Conservation (phyloP, 1,284 basidiomycete species). For the Exobasidium rhododendri region DNA sequence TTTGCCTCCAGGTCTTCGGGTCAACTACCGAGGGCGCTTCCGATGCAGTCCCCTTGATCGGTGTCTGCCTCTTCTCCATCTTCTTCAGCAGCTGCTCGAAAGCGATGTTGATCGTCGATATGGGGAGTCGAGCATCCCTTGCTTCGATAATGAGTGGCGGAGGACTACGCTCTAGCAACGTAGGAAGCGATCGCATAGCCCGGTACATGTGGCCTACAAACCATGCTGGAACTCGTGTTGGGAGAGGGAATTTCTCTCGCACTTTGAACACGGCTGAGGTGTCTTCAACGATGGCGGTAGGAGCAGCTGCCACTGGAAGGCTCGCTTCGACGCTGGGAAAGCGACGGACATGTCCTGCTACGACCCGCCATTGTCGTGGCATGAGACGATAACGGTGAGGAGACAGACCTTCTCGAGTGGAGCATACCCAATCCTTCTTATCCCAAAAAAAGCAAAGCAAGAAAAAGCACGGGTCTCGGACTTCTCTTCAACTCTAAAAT, state of each 20-base stretch:
- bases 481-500: too few relatives aligned
- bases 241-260: conserved; percentile 56
- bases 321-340: not conserved
- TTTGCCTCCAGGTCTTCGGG: conserved; percentile 43
- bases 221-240: conserved; percentile 74
- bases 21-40: conserved; percentile 18
- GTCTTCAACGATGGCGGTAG: too few relatives aligned
- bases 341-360: not conserved
- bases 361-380: not conserved
- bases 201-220: conserved; percentile 87
- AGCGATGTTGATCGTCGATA: conserved; percentile 87
- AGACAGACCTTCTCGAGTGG: too few relatives aligned
- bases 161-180: conserved; percentile 66
- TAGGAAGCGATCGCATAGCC: conserved; percentile 60
- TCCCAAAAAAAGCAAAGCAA: too few relatives aligned
- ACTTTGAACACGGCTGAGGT: conserved; percentile 44
- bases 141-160: conserved; percentile 80
- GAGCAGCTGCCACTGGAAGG: not conserved
- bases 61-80: conserved; percentile 18
- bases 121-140: conserved; percentile 83
- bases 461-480: too few relatives aligned
- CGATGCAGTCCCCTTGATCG: conserved; percentile 60
- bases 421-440: too few relatives aligned
- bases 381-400: too few relatives aligned
- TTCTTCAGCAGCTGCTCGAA: conserved; percentile 56